Percentiles rank a stretch among this genome's conserved stretches.
phyloP scores from a whole-genome alignment of 2,329 filamentous ascomycete species.

The Cercospora berteroae region DNA sequence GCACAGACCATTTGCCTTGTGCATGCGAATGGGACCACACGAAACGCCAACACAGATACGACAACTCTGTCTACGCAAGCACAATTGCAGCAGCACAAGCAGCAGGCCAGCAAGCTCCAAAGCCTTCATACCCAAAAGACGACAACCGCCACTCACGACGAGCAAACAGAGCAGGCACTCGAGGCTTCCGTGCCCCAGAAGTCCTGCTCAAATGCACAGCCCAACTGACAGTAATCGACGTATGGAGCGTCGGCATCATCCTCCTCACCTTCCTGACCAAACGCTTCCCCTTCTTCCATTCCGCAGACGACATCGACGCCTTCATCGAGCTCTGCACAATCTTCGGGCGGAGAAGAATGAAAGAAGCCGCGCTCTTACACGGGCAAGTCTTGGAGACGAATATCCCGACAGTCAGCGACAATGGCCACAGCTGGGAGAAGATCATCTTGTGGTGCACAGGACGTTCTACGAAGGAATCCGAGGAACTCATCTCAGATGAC shows the following conservation, averaged over 20 bases:
- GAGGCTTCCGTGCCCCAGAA: slow-evolving; percentile 93
- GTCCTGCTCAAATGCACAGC: slow-evolving; percentile 96
- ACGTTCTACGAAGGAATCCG: slow-evolving; percentile 56
- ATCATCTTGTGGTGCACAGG: slow-evolving; percentile 94
- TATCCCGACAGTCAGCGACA: slow-evolving; percentile 83
- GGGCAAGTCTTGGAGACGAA: slow-evolving; percentile 90
- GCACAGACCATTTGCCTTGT: slow-evolving; percentile 74
- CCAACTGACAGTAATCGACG: slow-evolving; percentile 87
- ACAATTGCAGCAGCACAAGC: slow-evolving; percentile 41
- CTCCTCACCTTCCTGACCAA: slow-evolving; percentile 89
- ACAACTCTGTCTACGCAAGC: slow-evolving; percentile 59
- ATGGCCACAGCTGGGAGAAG: slow-evolving; percentile 85
- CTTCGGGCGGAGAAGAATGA: slow-evolving; percentile 84
- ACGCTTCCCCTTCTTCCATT: slow-evolving; percentile 98
- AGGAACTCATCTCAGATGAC: slow-evolving; percentile 59
- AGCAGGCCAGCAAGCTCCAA: slow-evolving; percentile 34
- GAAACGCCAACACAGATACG: slow-evolving; percentile 59
- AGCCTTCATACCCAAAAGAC: slow-evolving; percentile 76
- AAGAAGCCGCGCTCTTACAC: slow-evolving; percentile 74
- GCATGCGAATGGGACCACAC: slow-evolving; percentile 68
- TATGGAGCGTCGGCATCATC: slow-evolving; percentile 97
- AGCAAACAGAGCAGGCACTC: slow-evolving; percentile 89
- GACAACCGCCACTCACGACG: slow-evolving; percentile 84
- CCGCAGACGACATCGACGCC: slow-evolving; percentile 94
- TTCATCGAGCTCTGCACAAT: slow-evolving; percentile 97